Evolutionary conservation across 2,329 filamentous ascomycete species (phyloP).

Genomic region (Trichoderma sp.): DNA sequence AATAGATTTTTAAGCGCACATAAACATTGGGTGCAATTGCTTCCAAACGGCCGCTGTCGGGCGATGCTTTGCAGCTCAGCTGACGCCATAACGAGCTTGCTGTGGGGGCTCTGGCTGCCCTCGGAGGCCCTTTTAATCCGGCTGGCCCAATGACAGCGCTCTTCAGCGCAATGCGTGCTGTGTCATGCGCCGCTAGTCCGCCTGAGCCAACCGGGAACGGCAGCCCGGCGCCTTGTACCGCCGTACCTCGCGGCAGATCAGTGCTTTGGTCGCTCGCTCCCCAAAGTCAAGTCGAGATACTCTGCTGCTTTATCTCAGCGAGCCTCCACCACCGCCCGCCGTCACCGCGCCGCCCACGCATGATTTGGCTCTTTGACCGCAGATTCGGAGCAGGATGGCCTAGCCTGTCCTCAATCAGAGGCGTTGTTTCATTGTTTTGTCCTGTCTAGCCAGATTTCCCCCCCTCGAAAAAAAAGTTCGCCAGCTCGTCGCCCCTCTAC

Average conservation of each 20-base stretch:
- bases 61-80: conserved; percentile 22
- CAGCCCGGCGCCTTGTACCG: conserved; percentile 18
- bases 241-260: conserved; percentile 28
- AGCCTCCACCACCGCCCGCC: conserved; percentile 14
- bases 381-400: conserved; percentile 31
- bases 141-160: conserved; percentile 16
- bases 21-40: neutral
- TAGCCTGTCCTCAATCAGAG: conserved; percentile 30
- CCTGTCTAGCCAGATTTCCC: neutral
- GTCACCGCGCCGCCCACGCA: conserved; percentile 19
- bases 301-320: conserved; percentile 15
- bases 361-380: conserved; percentile 20
- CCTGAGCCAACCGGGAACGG: conserved; percentile 20
- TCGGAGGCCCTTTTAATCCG: conserved; percentile 23
- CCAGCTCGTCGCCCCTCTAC: conserved; percentile 22
- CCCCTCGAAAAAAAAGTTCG: conserved; percentile 11
- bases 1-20: neutral
- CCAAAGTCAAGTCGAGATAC: conserved; percentile 26
- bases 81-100: conserved; percentile 17
- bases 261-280: conserved; percentile 25
- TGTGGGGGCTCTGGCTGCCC: neutral
- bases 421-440: conserved; percentile 26
- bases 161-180: conserved; percentile 4
- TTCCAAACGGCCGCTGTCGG: neutral
- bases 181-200: conserved; percentile 28